A percentile compares a stretch with the other conserved stretches of the same genome.
phyloP scores from a whole-genome alignment of 345 rosid species.

The Rhizophora apiculata region DNA sequence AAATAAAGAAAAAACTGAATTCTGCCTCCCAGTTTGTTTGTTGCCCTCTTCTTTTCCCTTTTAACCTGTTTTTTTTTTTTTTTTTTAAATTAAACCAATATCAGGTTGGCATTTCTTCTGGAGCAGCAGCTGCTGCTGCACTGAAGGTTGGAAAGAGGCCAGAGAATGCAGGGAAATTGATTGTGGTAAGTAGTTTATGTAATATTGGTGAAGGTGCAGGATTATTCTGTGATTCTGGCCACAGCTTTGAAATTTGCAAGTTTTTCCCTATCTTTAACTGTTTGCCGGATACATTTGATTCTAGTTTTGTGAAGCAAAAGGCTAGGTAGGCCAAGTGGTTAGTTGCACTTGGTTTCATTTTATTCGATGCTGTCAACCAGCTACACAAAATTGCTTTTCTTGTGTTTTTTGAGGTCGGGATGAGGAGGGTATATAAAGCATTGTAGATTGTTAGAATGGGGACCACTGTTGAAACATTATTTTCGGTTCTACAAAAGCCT shows the following conservation, averaged over 20 bases:
- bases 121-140: conserved; percentile 96
- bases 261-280: not conserved
- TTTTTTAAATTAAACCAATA: not conserved
- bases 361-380: not conserved
- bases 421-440: not conserved
- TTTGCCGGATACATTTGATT: not conserved
- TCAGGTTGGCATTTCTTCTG: conserved; percentile 98
- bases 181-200: conserved; percentile 58
- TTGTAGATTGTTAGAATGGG: not conserved
- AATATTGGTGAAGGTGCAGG: not conserved
- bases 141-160: conserved; percentile 83
- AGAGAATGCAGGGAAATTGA: conserved; percentile 87
- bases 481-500: not conserved
- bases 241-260: not conserved
- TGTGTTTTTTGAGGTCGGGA: no score
- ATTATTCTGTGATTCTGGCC: not conserved
- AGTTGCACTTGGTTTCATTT: not conserved
- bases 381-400: conserved; percentile 11
- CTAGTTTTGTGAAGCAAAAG: not conserved
- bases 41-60: not conserved
- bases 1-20: not conserved
- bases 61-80: conserved; percentile 3
- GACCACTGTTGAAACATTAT: conserved; percentile 13
- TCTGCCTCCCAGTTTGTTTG: not conserved
- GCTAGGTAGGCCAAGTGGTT: not conserved